Evolutionary conservation across 192 early-diverging fungal genomes (phyloP), one percentile per base, ranked within the genome.

Genomic region (Dimargaris cristalligena): DNA sequence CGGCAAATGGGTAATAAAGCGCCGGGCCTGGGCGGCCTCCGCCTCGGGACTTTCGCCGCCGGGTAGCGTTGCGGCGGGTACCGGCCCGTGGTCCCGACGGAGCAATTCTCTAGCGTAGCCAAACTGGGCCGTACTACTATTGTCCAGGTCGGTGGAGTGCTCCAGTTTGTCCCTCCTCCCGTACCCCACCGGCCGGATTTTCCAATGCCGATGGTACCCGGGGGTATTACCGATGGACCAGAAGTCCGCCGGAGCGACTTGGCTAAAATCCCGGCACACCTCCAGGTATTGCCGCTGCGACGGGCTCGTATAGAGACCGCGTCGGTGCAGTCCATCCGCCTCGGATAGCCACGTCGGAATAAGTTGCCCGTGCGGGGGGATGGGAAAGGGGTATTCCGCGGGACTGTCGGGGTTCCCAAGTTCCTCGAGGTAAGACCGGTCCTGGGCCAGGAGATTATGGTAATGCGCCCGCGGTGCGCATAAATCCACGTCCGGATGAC

Each of bases 301-400:
- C 14, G 51, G 51, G 9, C 51, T 52, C 14, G 29, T 52, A 23
- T 52, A 52, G 4, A 52, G 29, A 18, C 14, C 14, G n/a, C 22
- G 51, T 28, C 29, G 51, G 51, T 52, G 29, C 22, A 52, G 51
- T 26, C 9, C 51, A 28, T 52, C 23, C n/a, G 51, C 51, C 29
- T 52, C 26, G 2, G 22, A 14, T 23, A 52, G 29, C 51, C 51
- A 52, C 16, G 2, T 25, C 14, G 51, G 51, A 52, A 52, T 29
- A 16, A 52, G n/a, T 25, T 14, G 2, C 3, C 23, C 14, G 29
- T 52, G 23, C 23, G 22, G 26, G 51, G 26, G 22, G 4, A 28
- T 28, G 4, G 26, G n/a, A 29, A 28, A 28, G 1, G 23, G 2
- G 18, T 25, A 29, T 29, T 16, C 23, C 22, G 26, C 22, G 29